Evolutionary conservation across 306 rosid species (phyloP), one percentile per base, ranked within the genome.

Genomic region (Lablab purpureus): DNA sequence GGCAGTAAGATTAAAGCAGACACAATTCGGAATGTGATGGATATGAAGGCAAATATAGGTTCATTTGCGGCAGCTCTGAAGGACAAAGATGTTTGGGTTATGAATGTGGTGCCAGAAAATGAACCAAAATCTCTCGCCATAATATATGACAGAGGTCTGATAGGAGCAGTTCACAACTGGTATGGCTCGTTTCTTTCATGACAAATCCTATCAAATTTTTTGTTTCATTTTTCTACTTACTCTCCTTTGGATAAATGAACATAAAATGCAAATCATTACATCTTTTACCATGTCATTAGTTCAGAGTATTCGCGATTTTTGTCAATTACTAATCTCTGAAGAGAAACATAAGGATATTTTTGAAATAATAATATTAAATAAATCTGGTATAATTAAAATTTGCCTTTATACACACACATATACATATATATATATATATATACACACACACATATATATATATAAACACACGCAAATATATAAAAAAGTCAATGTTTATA

Each of bases 51-150:
- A 55, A 67, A 81, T 72, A 80, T 92, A 90, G 93, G 93, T 45
- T 92, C 97, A 21, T 90, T 90, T 78, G 97, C 90, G 18, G 93
- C 96, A 81, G 92, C 93, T 80, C 81, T 92, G 68, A 90, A 83
- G 80, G 82, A 79, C 75, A 90, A 83, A 84, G 87, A 87, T 60
- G 90, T 92, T 62, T 90, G 97, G 97, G 95, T 90, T 73, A 89
- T 90, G 97, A 92, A 92, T 67, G 93, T 89, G 50, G 90, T 92
- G 49, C 89, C 91, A 10, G 89, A 90, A 85, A 91, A 90, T 52
- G 92, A 85, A 71, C 92, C 86, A n/a, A 89, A 86, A 80, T 89
- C 93, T 1, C 90, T 92, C 19, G 86, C 90, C 90, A 79, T 92
- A 82, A 82, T 92, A 80, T 89, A 87, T 30, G 97, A 92, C 81